A percentile compares a stretch with the other conserved stretches of the same genome.
Conservation (phyloP, 148 eudicot genomes). For the Camellia lanceoleosa region DNA sequence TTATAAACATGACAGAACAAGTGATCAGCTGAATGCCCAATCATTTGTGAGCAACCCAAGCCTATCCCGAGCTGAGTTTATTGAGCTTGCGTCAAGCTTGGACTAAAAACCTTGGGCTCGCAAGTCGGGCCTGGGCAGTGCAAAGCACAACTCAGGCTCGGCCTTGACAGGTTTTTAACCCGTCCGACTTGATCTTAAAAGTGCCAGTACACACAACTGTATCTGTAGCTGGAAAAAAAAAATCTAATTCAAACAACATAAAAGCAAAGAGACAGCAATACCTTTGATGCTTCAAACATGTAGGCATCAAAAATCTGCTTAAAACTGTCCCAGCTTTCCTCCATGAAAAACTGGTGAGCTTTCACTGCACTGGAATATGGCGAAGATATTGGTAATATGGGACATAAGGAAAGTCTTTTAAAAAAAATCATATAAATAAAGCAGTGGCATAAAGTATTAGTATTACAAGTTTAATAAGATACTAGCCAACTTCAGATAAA, state of each 20-base stretch:
- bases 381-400: conserved; percentile 37
- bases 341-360: conserved; percentile 88
- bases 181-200: too few species aligned
- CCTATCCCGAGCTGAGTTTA: too few species aligned
- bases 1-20: too few species aligned
- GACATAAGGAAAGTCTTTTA: background rate
- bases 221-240: conserved; percentile 1
- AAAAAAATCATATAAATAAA: background rate
- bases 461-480: conserved; percentile 5
- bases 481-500: conserved; percentile 13
- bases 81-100: too few species aligned
- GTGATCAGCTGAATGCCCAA: too few species aligned
- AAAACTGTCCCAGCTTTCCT: conserved; percentile 86
- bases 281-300: conserved; percentile 97
- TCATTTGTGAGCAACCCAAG: too few species aligned
- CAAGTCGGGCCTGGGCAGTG: too few species aligned
- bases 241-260: background rate
- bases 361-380: conserved; percentile 80
- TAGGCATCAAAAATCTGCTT: conserved; percentile 86
- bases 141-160: too few species aligned
- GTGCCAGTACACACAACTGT: background rate
- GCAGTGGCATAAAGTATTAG: background rate
- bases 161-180: too few species aligned
- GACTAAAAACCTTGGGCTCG: too few species aligned
- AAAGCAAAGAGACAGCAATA: conserved; percentile 22